phyloP scores from a whole-genome alignment of 257 asterid genomes.

The Solanum corneliomulleri region DNA sequence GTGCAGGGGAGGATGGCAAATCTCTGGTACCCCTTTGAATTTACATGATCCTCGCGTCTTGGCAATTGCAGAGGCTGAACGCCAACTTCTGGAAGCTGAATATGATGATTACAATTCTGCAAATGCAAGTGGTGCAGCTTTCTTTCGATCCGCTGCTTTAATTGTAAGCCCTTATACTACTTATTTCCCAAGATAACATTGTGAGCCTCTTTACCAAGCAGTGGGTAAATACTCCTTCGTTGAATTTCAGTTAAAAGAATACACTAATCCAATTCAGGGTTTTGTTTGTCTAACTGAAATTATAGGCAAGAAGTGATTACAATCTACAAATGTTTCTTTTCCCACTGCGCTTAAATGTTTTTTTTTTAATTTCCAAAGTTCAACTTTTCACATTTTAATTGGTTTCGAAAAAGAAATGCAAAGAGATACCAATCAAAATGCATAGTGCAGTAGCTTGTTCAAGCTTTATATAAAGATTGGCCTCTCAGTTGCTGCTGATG shows the following conservation, averaged over 20 bases:
- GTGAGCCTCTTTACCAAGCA: neutral
- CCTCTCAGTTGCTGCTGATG: neutral
- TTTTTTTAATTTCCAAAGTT: neutral
- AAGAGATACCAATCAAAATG: neutral
- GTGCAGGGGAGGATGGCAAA: conserved; percentile 93
- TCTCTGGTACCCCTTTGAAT: conserved; percentile 86
- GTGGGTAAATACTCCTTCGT: neutral
- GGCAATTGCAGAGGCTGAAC: conserved; percentile 95
- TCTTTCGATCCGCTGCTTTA: conserved; percentile 92
- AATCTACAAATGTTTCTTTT: neutral
- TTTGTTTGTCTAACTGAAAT: neutral
- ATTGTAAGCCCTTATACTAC: conserved; percentile 45
- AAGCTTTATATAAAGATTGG: neutral
- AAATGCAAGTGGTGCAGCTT: conserved; percentile 82
- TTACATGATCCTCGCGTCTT: conserved; percentile 85
- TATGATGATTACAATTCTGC: conserved; percentile 70
- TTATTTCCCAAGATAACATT: neutral
- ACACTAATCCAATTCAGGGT: neutral
- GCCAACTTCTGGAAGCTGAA: conserved; percentile 82
- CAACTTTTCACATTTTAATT: neutral
- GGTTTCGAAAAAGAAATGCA: neutral
- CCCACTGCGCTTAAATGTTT: neutral
- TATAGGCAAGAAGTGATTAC: neutral
- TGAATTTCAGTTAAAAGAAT: neutral
- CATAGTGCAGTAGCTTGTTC: neutral